A percentile compares a stretch with the other conserved stretches of the same genome.
Evolutionary conservation across 306 rosid genomes (phyloP).

Genomic region (Glycine soja): DNA sequence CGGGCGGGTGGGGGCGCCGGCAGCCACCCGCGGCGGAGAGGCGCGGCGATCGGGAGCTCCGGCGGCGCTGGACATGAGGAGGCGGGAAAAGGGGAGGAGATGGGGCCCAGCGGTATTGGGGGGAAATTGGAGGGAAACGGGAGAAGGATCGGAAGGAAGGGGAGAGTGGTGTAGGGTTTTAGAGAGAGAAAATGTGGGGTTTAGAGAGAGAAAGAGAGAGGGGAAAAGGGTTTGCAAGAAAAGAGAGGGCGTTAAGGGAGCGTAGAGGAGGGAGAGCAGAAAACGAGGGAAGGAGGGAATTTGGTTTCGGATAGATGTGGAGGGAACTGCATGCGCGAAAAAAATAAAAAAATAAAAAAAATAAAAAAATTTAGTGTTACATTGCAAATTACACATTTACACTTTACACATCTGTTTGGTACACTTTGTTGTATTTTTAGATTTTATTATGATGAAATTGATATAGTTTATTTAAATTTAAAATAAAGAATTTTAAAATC

Average conservation of each 20-base stretch:
- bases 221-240: constrained; percentile 40
- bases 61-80: constrained; percentile 70
- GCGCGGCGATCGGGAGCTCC: constrained; percentile 65
- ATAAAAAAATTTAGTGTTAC: background rate
- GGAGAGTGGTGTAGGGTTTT: constrained; percentile 38
- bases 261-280: constrained; percentile 62
- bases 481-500: too few relatives aligned
- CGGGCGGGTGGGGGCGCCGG: constrained; percentile 57
- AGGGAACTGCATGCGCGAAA: constrained; percentile 74
- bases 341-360: background rate
- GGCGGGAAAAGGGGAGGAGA: background rate
- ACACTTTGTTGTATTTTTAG: too few relatives aligned
- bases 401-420: background rate
- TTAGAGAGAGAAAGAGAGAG: constrained; percentile 37
- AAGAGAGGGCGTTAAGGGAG: constrained; percentile 43
- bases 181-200: constrained; percentile 56
- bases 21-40: constrained; percentile 49
- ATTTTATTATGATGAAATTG: too few relatives aligned
- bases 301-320: constrained; percentile 99
- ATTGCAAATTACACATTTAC: background rate
- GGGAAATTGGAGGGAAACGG: constrained; percentile 23
- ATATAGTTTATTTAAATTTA: too few relatives aligned
- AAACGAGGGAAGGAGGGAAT: constrained; percentile 99
- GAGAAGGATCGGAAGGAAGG: background rate
- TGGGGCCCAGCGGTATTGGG: background rate